Evolutionary conservation across 2,329 filamentous ascomycete genomes (phyloP), one percentile per base, ranked within the genome.

Genomic region (Polytolypa hystricis): DNA sequence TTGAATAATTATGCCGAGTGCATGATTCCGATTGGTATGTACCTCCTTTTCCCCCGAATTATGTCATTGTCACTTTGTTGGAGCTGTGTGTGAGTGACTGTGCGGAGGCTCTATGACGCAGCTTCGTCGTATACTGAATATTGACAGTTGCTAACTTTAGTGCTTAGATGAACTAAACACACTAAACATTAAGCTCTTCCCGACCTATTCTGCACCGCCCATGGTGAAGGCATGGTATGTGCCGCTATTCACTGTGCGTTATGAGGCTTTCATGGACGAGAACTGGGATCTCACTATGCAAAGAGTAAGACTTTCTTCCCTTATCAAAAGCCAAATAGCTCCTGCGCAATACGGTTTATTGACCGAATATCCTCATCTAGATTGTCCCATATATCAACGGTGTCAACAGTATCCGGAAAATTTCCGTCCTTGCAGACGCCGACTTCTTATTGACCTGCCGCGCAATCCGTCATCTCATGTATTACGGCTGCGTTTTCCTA

Each of bases 1-100:
- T 56, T 98, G 48, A 95, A 96, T 55, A 93, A 93, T 51, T 98
- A 95, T 54, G 87, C 84, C 54, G 91, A 98, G 65, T 94, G 87
- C 69, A 94, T 94, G 87, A 94, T 95, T 52, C 87, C 87, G 0
- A 89, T 95, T 45, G 84, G 84, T 87, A 64, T 45, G 74, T 66
- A 11, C 42, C 28, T 21, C 31, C 18, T 38, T 39, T 6, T 15
- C 35, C 19, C 23, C 8, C 14, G 14, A 26, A 7, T 20, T 4
- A 8, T 5, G 10, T 25, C n/a, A 8, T 21, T 33, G 7, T 15
- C 10, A 11, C 11, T 10, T 30, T 5, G 20, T 12, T 14, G 31
- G 21, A 33, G 26, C 7, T 12, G 11, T 15, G n/a, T n/a, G n/a
- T n/a, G n/a, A n/a, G n/a, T n/a, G n/a, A n/a, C n/a, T n/a, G n/a